phyloP scores from a whole-genome alignment of 495 filamentous ascomycete species.

The Amphirosellinia nigrospora region DNA sequence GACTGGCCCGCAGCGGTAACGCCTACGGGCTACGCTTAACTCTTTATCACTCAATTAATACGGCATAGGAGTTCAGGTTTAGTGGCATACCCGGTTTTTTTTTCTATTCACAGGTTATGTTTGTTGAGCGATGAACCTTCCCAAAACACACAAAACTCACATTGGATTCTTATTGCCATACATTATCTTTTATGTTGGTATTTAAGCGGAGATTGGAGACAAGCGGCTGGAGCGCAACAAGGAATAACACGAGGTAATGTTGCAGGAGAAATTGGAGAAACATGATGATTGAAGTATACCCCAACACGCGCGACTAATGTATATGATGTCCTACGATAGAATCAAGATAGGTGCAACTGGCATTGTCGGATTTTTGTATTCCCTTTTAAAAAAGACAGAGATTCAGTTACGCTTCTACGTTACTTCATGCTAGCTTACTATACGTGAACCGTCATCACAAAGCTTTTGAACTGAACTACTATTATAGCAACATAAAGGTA shows the following conservation, averaged over 20 bases:
- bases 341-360: conserved; percentile 30
- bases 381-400: not conserved
- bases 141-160: conserved; percentile 25
- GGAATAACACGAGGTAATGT: conserved; percentile 31
- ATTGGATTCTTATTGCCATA: conserved; percentile 32
- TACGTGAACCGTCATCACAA: too few species aligned
- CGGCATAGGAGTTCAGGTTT: conserved; percentile 39
- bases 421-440: not conserved
- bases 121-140: conserved; percentile 29
- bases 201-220: conserved; percentile 23
- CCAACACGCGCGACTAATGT: conserved; percentile 42
- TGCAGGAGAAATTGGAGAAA: conserved; percentile 11
- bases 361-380: conserved; percentile 1
- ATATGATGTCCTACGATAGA: conserved; percentile 49
- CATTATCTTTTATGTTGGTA: conserved; percentile 18
- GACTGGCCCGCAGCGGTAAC: conserved; percentile 78
- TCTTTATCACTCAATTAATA: conserved; percentile 32
- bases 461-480: too few species aligned
- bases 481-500: not conserved
- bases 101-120: conserved; percentile 35
- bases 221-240: conserved; percentile 29
- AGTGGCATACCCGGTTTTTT: conserved; percentile 44
- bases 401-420: not conserved
- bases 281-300: conserved; percentile 39
- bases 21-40: conserved; percentile 37